Conservation (phyloP, 2,329 filamentous ascomycete species). For the Cercospora nicotianae region DNA sequence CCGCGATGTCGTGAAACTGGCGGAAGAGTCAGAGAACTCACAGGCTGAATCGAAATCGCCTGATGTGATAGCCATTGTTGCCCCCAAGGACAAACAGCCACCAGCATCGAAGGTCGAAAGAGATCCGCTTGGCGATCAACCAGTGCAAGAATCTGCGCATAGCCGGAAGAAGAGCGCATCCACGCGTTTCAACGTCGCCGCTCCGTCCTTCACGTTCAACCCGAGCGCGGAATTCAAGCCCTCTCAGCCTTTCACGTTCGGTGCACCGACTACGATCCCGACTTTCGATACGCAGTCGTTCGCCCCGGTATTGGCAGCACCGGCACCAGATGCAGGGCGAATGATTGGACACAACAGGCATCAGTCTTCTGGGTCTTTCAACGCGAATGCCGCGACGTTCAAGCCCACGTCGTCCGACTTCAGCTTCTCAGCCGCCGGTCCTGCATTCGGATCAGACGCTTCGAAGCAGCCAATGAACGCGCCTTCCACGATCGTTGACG, state of each 20-base stretch:
- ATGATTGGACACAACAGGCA: conserved; percentile 28
- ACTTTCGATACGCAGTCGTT: conserved; percentile 9
- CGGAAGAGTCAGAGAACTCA: conserved; percentile 26
- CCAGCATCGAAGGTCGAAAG: conserved; percentile 23
- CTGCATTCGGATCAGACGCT: conserved; percentile 33
- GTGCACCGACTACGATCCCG: conserved; percentile 17
- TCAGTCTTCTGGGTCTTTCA: conserved; percentile 53
- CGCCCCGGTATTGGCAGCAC: not conserved
- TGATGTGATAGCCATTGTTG: not conserved
- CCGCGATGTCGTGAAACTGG: conserved; percentile 28
- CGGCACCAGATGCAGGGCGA: conserved; percentile 3
- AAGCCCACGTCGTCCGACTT: conserved; percentile 41
- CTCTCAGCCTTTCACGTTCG: conserved; percentile 29
- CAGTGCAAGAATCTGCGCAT: conserved; percentile 71
- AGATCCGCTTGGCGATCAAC: conserved; percentile 26
- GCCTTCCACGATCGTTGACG: conserved; percentile 40
- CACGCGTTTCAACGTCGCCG: conserved; percentile 83
- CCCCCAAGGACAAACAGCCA: conserved; percentile 16
- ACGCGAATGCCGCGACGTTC: conserved; percentile 54
- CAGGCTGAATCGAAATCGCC: conserved; percentile 3
- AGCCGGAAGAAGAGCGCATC: conserved; percentile 39
- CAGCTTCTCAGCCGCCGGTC: conserved; percentile 38
- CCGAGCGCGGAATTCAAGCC: conserved; percentile 52
- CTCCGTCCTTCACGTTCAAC: conserved; percentile 83
- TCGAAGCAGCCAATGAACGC: not conserved